phyloP scores from a whole-genome alignment of 371 early-diverging fungal species.

The Chytridium lagenaria region DNA sequence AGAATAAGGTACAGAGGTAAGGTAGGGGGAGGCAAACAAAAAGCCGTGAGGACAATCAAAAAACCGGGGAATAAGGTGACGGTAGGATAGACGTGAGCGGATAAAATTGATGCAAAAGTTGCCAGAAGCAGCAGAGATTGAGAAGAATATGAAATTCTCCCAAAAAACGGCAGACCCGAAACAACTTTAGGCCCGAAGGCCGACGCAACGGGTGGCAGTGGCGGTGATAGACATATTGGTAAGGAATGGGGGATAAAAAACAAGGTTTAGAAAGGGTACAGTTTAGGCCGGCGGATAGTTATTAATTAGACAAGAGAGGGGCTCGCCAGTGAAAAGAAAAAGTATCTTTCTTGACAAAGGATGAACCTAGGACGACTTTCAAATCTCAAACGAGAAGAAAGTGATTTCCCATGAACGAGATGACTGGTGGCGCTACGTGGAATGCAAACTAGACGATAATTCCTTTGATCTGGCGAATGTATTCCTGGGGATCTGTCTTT shows the following conservation, averaged over 20 bases:
- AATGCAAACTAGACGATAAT: no score
- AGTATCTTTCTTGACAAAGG: no score
- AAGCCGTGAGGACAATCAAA: slow-evolving; percentile 1
- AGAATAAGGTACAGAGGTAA: background rate
- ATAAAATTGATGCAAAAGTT: background rate
- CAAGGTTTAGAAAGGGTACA: background rate
- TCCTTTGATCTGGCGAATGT: no score
- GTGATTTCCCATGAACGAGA: no score
- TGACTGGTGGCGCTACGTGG: no score
- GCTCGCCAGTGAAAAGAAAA: no score
- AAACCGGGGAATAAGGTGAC: background rate
- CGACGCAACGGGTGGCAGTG: slow-evolving; percentile 5
- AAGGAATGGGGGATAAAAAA: background rate
- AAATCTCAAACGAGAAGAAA: no score
- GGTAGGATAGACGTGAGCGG: background rate
- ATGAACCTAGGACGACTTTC: no score
- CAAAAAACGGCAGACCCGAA: slow-evolving; percentile 10
- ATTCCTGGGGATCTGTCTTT: no score
- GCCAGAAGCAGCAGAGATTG: background rate
- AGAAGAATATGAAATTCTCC: background rate
- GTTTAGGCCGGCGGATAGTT: background rate
- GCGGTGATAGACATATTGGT: background rate
- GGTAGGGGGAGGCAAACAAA: background rate
- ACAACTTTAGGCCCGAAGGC: slow-evolving; percentile 20
- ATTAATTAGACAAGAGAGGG: no score